Percentiles rank a stretch among this genome's conserved stretches.
phyloP scores from a whole-genome alignment of 208 protist genomes.

The Acanthamoeba culbertsoni region DNA sequence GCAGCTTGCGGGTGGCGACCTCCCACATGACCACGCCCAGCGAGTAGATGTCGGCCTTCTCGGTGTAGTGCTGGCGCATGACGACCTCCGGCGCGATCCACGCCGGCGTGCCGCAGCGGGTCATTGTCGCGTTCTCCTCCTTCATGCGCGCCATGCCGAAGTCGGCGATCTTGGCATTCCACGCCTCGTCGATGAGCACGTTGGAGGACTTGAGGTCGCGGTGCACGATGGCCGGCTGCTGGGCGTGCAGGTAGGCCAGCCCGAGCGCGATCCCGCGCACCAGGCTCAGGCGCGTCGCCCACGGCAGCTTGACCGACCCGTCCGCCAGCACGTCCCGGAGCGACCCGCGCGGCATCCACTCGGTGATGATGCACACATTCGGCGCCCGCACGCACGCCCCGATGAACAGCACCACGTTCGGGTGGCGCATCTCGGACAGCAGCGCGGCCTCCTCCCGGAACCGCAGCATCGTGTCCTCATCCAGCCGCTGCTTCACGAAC shows the following conservation, averaged over 20 bases:
- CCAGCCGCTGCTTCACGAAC: constrained; percentile 1
- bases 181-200: not conserved
- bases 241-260: constrained; percentile 31
- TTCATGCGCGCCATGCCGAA: constrained; percentile 18
- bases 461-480: constrained; percentile 33
- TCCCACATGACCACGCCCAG: constrained; percentile 42
- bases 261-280: not conserved
- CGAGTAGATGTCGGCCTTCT: constrained; percentile 20
- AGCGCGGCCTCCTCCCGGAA: constrained; percentile 31
- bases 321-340: not conserved
- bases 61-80: not conserved
- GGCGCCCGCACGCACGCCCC: not conserved
- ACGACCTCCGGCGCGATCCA: constrained; percentile 36
- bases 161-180: constrained; percentile 62
- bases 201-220: constrained; percentile 49
- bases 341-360: constrained; percentile 35
- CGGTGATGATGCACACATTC: not conserved
- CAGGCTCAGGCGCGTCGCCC: not conserved
- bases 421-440: constrained; percentile 2
- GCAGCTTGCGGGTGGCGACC: constrained; percentile 14
- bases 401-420: constrained; percentile 43
- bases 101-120: constrained; percentile 17
- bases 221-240: not conserved
- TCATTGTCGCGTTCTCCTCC: constrained; percentile 47
- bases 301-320: not conserved